Evolutionary conservation across 2,329 filamentous ascomycete genomes (phyloP).

Genomic region (Talaromyces pinophilus): DNA sequence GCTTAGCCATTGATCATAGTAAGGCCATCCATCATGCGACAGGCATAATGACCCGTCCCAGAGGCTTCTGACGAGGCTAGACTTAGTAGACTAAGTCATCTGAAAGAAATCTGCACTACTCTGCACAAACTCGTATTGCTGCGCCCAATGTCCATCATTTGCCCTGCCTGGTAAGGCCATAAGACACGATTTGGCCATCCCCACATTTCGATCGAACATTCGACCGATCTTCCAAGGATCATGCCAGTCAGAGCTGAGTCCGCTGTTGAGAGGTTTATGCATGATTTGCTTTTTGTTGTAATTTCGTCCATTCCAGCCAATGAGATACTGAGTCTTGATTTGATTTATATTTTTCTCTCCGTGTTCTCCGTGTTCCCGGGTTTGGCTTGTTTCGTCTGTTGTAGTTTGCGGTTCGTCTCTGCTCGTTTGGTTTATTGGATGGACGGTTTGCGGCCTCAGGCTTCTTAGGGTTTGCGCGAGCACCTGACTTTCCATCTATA

Average conservation of each 20-base stretch:
- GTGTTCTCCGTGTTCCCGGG: neutral
- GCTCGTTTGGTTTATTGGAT: neutral
- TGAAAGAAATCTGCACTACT: neutral
- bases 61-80: neutral
- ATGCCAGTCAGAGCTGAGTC: neutral
- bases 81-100: constrained; percentile 4
- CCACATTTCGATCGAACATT: constrained; percentile 2
- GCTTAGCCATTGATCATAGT: neutral
- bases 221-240: neutral
- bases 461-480: constrained; percentile 1
- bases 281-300: neutral
- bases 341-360: neutral
- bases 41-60: neutral
- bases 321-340: too few relatives aligned
- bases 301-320: neutral
- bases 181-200: neutral
- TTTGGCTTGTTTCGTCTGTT: neutral
- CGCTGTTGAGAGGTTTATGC: neutral
- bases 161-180: neutral
- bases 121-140: constrained; percentile 5
- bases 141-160: neutral
- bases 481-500: constrained; percentile 6
- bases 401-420: neutral
- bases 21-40: neutral
- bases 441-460: neutral